Evolutionary conservation across 2,329 filamentous ascomycete species (phyloP).

Genomic region (Apiospora koreana): DNA sequence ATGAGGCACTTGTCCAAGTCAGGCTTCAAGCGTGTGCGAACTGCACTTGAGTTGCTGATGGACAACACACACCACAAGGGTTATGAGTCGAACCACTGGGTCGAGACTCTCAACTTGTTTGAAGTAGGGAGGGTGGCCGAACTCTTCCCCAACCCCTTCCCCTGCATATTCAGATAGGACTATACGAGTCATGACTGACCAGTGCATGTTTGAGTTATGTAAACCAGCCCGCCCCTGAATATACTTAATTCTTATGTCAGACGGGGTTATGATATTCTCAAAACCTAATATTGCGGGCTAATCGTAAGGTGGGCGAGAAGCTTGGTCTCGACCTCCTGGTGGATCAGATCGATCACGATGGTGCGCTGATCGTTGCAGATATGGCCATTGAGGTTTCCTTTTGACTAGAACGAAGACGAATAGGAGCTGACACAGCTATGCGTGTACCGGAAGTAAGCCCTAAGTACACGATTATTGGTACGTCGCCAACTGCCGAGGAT

Average conservation of each 20-base stretch:
- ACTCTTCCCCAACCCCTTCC: neutral
- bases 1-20: neutral
- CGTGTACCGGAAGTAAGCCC: neutral
- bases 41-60: neutral
- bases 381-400: neutral
- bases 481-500: neutral
- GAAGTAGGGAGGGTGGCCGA: neutral
- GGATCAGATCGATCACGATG: too few species aligned
- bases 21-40: neutral
- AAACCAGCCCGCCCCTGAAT: neutral
- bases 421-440: neutral
- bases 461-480: neutral
- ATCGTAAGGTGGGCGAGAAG: neutral
- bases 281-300: neutral
- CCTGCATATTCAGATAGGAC: neutral
- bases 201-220: neutral
- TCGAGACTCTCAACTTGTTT: neutral
- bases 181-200: neutral
- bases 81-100: neutral
- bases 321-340: neutral
- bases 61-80: neutral
- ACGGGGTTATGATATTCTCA: neutral
- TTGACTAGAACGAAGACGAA: neutral
- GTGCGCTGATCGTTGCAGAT: too few species aligned
- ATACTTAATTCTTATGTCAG: neutral